These are phyloP conservation scores for Rhizopus delemar DNA, from an alignment of 371 early-diverging fungal genomes.

Conservation along the genomic window DNA sequence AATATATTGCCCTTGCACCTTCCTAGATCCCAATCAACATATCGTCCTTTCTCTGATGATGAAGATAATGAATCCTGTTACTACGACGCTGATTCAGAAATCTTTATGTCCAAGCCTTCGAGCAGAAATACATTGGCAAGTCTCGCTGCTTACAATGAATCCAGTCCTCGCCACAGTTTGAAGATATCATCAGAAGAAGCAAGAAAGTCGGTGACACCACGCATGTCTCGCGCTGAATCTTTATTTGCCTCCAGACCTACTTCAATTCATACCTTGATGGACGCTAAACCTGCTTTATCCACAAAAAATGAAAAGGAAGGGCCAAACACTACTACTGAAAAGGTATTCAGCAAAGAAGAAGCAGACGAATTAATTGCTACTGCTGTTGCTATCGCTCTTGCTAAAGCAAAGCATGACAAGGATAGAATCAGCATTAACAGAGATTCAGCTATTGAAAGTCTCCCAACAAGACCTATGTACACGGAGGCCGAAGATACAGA, in stretches of 20 bases:
- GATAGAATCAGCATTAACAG: not conserved
- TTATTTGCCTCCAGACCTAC: conserved; percentile 65
- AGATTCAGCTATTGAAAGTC: not conserved
- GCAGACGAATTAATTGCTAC: conserved; percentile 40
- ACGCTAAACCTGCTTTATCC: conserved; percentile 12
- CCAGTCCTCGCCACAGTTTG: conserved; percentile 1
- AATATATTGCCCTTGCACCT: not conserved
- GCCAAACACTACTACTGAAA: not conserved
- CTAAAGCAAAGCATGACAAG: conserved; percentile 12
- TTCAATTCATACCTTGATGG: conserved; percentile 59
- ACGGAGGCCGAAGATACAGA: conserved; percentile 3
- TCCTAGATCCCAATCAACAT: not conserved
- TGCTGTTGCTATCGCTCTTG: conserved; percentile 40
- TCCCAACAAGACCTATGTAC: not conserved
- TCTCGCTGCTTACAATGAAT: conserved; percentile 7
- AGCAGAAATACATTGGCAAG: conserved; percentile 12
- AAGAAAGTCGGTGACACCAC: not conserved
- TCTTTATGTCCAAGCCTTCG: conserved; percentile 11
- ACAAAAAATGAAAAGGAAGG: not conserved
- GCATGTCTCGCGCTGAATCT: conserved; percentile 24
- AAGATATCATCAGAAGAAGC: not conserved
- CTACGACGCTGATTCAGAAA: conserved; percentile 21
- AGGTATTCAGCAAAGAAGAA: conserved; percentile 32
- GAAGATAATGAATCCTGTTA: conserved; percentile 14
- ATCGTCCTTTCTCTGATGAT: conserved; percentile 10